Evolutionary conservation across 2,329 filamentous ascomycete genomes (phyloP).

Genomic region (Leptosphaerulina australis): DNA sequence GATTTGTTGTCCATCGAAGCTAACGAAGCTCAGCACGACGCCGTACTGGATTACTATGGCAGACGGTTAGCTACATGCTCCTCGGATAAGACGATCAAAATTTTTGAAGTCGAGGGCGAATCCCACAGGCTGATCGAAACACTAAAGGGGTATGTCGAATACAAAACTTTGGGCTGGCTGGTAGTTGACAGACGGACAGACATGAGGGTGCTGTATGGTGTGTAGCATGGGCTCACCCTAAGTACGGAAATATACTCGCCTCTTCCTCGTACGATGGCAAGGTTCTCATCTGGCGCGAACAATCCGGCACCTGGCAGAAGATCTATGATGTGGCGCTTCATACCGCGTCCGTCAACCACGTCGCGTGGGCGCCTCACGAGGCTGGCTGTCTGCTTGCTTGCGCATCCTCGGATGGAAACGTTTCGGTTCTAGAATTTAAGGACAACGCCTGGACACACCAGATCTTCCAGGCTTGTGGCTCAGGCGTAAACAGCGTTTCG

Average conservation of each 20-base stretch:
- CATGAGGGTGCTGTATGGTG: slow-evolving; percentile 99
- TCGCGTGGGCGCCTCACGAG: slow-evolving; percentile 97
- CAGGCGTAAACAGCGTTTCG: slow-evolving; percentile 93
- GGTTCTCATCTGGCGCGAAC: slow-evolving; percentile 97
- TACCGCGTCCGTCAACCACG: slow-evolving; percentile 95
- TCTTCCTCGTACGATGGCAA: slow-evolving; percentile 97
- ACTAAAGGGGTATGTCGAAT: slow-evolving; percentile 79
- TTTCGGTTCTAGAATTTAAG: slow-evolving; percentile 94
- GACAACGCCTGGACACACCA: slow-evolving; percentile 91
- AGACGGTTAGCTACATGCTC: slow-evolving; percentile 95
- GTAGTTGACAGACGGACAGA: slow-evolving; percentile 55
- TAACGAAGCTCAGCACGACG: slow-evolving; percentile 76
- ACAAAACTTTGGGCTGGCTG: neutral
- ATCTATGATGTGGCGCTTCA: slow-evolving; percentile 93
- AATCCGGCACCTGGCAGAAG: slow-evolving; percentile 66
- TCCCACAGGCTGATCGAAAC: slow-evolving; percentile 89
- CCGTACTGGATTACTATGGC: slow-evolving; percentile 97
- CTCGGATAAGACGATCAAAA: slow-evolving; percentile 98
- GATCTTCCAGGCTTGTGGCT: slow-evolving; percentile 88
- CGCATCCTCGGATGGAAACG: slow-evolving; percentile 90
- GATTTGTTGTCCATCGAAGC: slow-evolving; percentile 40
- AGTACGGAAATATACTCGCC: slow-evolving; percentile 97
- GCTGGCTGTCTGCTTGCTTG: slow-evolving; percentile 92
- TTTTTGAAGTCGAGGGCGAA: slow-evolving; percentile 96
- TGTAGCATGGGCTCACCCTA: slow-evolving; percentile 93